A percentile compares a stretch with the other conserved stretches of the same genome.
phyloP scores from a whole-genome alignment of 305 asterid species.

The Nicotiana rustica region DNA sequence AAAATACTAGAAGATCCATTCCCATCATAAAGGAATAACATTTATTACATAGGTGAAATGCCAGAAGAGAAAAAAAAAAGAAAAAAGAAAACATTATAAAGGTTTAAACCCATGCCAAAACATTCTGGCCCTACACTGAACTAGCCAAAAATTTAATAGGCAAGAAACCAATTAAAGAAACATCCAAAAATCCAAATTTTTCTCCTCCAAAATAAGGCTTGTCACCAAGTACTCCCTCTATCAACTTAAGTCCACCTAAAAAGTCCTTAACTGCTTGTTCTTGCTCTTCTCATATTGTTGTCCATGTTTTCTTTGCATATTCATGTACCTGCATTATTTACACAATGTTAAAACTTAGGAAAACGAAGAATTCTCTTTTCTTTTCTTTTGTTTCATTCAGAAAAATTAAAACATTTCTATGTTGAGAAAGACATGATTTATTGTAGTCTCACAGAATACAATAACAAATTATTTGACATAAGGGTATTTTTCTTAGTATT shows the following conservation, averaged over 20 bases:
- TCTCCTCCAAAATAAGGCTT: constrained; percentile 40
- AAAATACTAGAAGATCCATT: not conserved
- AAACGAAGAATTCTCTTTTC: too few relatives aligned
- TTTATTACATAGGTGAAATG: constrained; percentile 15
- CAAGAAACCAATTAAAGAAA: constrained; percentile 31
- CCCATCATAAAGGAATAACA: not conserved
- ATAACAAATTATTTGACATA: not conserved
- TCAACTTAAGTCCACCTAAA: constrained; percentile 21
- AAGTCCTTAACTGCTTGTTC: constrained; percentile 3
- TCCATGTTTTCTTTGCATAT: constrained; percentile 34
- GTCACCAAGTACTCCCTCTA: constrained; percentile 38
- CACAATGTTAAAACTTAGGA: not conserved
- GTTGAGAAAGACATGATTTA: not conserved
- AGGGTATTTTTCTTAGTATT: not conserved
- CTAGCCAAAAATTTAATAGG: constrained; percentile 32
- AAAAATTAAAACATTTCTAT: too few relatives aligned
- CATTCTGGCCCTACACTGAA: constrained; percentile 37
- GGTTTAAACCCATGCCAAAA: not conserved
- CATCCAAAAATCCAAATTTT: constrained; percentile 33
- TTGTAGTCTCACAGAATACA: not conserved
- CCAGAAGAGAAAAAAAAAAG: not conserved
- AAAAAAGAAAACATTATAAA: not conserved
- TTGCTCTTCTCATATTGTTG: constrained; percentile 34
- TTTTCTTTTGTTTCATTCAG: too few relatives aligned
- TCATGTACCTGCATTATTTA: not conserved